Conservation (phyloP, 164 flowering plant genomes). For the Santalum album region DNA sequence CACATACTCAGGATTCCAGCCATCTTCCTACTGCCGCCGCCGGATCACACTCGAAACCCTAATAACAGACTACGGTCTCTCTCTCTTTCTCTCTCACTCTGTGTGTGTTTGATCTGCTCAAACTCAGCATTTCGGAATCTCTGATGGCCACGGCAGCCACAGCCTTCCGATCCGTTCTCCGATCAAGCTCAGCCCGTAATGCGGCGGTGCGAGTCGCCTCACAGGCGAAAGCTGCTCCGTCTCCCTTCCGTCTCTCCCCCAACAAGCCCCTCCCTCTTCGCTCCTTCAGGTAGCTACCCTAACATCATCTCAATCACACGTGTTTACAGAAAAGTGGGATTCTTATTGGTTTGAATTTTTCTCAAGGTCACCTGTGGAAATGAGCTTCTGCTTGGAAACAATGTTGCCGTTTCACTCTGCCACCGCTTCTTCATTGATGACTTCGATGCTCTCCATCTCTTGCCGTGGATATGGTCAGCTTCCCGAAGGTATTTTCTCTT, state of each 20-base stretch:
- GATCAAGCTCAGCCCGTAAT: conserved; percentile 34
- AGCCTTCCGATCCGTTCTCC: conserved; percentile 48
- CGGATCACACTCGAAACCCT: too few species aligned
- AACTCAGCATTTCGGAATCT: too few species aligned
- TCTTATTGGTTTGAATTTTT: not conserved
- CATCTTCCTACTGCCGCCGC: too few species aligned
- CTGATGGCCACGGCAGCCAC: conserved; percentile 6
- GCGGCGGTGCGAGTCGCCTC: conserved; percentile 30
- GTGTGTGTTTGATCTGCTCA: too few species aligned
- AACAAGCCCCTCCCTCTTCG: conserved; percentile 24
- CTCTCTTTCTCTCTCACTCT: too few species aligned
- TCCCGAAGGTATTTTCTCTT: conserved; percentile 37
- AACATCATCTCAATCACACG: not conserved
- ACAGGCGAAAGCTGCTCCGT: conserved; percentile 30
- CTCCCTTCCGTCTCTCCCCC: conserved; percentile 23
- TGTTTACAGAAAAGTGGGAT: not conserved
- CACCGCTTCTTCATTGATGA: conserved; percentile 70
- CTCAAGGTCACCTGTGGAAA: conserved; percentile 38
- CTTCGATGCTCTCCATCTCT: conserved; percentile 63
- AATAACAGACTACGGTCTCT: too few species aligned
- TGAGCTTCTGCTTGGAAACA: conserved; percentile 52
- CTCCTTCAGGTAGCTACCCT: conserved; percentile 25
- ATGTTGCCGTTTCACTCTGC: conserved; percentile 63
- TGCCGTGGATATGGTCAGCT: conserved; percentile 40
- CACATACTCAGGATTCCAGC: too few species aligned